Evolutionary conservation across 2,329 filamentous ascomycete genomes (phyloP), one percentile per base, ranked within the genome.

Genomic region (Alternaria sp.): DNA sequence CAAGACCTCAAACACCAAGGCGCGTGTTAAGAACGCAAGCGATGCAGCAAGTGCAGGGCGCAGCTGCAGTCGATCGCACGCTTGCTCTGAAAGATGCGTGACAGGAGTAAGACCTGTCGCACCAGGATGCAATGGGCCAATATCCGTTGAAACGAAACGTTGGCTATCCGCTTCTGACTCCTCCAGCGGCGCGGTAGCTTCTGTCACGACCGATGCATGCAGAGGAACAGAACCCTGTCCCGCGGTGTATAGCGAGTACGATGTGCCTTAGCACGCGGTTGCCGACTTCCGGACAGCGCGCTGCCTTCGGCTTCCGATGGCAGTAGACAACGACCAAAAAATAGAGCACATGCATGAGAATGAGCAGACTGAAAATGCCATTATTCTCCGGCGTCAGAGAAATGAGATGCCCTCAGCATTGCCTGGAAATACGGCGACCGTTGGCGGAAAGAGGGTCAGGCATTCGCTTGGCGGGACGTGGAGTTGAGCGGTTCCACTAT

Each of bases 91-190:
- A 45, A 52, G 19, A 60, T 49, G 57, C 32, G 56, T 69, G 68
- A 68, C 67, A 66, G 65, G 57, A 59, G 61, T 46, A 62, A 30
- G 43, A 60, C 43, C 21, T 56, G 71, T 72, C 69, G 67, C 71
- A 73, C 71, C 66, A 71, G 64, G 55, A 67, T 71, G 52, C 60
- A 71, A 68, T 36, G 49, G 71, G 69, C 57, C 59, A 28, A 40
- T 43, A 32, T 59, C 68, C 67, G 68, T 46, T 45, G 52, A 66
- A 65, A 64, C 66, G 68, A 72, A 73, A 73, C 68, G 59, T 44
- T 59, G 19, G 59, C 32, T 50, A 23, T 56, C 58, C 55, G 60
- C 61, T 55, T 62, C 62, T 62, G 65, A 66, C 61, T 59, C 59
- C 54, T 50, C 40, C 50, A 57, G 47, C 19, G 30, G 56, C 50